phyloP scores from a whole-genome alignment of 768 basidiomycete species.

The Dioszegia crocea region DNA sequence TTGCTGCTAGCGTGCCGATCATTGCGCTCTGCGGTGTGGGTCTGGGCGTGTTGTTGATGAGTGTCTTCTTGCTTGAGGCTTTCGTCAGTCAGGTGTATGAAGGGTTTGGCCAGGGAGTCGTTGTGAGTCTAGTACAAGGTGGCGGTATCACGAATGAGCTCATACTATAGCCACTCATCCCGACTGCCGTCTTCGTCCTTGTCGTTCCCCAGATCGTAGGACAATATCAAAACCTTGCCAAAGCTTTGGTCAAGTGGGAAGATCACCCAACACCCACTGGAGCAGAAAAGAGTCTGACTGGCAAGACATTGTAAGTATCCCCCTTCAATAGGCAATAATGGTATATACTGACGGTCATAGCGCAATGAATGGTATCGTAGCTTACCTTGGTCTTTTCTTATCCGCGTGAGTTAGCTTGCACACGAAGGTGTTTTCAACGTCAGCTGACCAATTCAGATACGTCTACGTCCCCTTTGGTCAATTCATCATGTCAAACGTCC shows the following conservation, averaged over 20 bases:
- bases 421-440: background rate
- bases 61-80: constrained; percentile 70
- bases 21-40: constrained; percentile 66
- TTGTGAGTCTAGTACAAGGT: constrained; percentile 57
- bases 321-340: background rate
- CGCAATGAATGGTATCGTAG: constrained; percentile 77
- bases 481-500: constrained; percentile 64
- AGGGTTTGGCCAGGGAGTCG: constrained; percentile 72
- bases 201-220: constrained; percentile 75
- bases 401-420: constrained; percentile 59
- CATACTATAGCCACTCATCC: constrained; percentile 63
- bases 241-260: constrained; percentile 77
- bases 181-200: constrained; percentile 75
- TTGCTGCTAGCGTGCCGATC: constrained; percentile 41
- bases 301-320: constrained; percentile 68
- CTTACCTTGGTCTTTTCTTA: constrained; percentile 83
- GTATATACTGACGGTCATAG: constrained; percentile 24
- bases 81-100: constrained; percentile 84
- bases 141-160: background rate
- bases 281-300: constrained; percentile 72
- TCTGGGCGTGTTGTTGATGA: constrained; percentile 68
- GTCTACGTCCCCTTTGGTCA: constrained; percentile 93
- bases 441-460: constrained; percentile 49
- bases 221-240: constrained; percentile 66
- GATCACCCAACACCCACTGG: constrained; percentile 78